A percentile compares a stretch with the other conserved stretches of the same genome.
phyloP scores from a whole-genome alignment of 1,284 basidiomycete genomes.

The Nidula niveotomentosa region DNA sequence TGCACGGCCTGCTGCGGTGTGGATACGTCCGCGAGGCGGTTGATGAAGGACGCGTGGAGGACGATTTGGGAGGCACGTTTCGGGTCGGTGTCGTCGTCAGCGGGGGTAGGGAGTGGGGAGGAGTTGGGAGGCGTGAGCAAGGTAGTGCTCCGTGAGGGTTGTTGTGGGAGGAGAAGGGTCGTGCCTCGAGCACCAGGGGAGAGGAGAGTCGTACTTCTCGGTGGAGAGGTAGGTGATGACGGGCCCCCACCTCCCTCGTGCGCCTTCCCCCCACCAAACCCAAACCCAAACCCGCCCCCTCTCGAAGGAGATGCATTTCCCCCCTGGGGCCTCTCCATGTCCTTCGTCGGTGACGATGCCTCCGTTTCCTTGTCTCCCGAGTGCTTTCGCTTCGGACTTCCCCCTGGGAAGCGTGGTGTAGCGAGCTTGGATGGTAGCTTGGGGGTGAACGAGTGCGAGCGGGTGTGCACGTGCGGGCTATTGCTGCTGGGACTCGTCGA shows the following conservation, averaged over 20 bases:
- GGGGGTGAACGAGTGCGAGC: conserved; percentile 69
- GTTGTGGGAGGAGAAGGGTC: too few species aligned
- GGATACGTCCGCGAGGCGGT: conserved; percentile 58
- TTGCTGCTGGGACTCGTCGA: too few species aligned
- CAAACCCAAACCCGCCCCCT: conserved; percentile 18
- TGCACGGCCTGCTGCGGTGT: background rate
- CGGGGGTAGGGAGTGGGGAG: too few species aligned
- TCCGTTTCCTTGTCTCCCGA: conserved; percentile 41
- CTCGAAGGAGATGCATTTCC: conserved; percentile 1
- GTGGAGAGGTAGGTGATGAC: too few species aligned
- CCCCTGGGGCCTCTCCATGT: conserved; percentile 16
- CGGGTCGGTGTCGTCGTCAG: conserved; percentile 13
- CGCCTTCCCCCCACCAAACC: conserved; percentile 13
- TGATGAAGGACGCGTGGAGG: conserved; percentile 72
- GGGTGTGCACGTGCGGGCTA: conserved; percentile 42
- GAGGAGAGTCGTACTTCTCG: too few species aligned
- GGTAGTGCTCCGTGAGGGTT: too few species aligned
- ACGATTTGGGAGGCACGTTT: conserved; percentile 77
- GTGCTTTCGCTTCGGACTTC: conserved; percentile 49
- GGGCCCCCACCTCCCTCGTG: too few species aligned
- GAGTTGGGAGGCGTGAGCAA: too few species aligned
- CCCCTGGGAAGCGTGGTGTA: conserved; percentile 40
- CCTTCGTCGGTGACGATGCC: conserved; percentile 18
- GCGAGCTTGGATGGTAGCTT: conserved; percentile 69
- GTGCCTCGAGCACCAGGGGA: too few species aligned